Evolutionary conservation across 352 stramenopile genomes (phyloP), one percentile per base, ranked within the genome.

Genomic region (Globisporangium rhizosaccharum): DNA sequence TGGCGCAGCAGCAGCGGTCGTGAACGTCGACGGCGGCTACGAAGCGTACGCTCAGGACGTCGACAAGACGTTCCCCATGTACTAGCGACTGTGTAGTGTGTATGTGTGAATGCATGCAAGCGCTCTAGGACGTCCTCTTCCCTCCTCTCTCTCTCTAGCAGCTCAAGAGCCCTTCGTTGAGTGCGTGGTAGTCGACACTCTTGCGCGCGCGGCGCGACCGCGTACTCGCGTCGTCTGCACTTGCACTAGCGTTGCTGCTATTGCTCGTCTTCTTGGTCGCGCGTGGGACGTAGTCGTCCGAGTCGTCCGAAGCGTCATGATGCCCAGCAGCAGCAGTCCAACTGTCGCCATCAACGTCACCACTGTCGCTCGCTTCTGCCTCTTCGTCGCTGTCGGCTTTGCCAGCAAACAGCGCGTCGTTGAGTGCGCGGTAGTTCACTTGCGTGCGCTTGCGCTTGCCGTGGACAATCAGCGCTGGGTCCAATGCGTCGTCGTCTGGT

Each of bases 341-440:
- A 59, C 54, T 36, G 58, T 42, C n/a, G 33, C 71, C 67, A 10
- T 71, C 39, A 23, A 17, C 25, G 8, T 11, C 57, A 23, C 72
- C 57, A 3, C 71, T 66, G n/a, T 79, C 67, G 2, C 59, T 65
- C 3, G 60, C 71, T 45, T 87, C 64, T 1, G 53, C 65, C 58
- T 85, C 79, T 37, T 70, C 72, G 37, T 88, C 83, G 18, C 78
- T 82, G 57, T 85, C 78, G 10, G 63, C 66, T 56, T 86, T 74
- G 0, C 76, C 79, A 1, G 72, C 80, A 64, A 93, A 95, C 64
- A 95, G 75, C 30, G 85, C 51, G 52, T 84, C 76, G 57, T 95
- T 92, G 14, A 95, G 73, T 44, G 75, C 64, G n/a, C 75, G 82
- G 54, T 95, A 95, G 68, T 95, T 73, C 15, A 95, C 85, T 2